Base-by-base conservation (phyloP, 2,329 filamentous ascomycete species). In the Magnaporthiopsis rhizophila region DNA sequence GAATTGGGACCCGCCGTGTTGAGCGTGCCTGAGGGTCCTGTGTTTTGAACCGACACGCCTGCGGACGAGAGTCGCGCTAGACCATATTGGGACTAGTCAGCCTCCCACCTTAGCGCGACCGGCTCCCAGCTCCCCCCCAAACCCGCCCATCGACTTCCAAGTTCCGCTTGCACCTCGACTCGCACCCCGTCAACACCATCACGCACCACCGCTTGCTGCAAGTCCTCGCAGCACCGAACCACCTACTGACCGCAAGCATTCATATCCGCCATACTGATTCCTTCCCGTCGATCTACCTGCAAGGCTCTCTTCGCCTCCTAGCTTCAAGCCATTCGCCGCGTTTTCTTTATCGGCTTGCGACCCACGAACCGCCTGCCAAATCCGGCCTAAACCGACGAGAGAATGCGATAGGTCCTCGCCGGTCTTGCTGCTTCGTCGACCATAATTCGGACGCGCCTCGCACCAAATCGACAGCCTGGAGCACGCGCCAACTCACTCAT, bases 121-220 rank as follows among this genome's bases (percentile, higher is more conserved):
- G 45, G 45, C 34, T 32, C 62, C 58, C 62, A 64, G 62, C 62
- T 64, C 57, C 57, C 57, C 62, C 26, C 36, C 62, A 53, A 58
- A 45, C 53, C 56, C 13, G 30, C 45, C 24, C 45, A 45, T 45
- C 18, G 15, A 15, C 38, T 45, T 36, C 28, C 57, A 26, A 18
- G 24, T 21, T 57, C 36, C 34, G 34, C 34, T 7, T 36, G 30
- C n/a, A 28, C 56, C 45, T n/a, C 45, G 45, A 53, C 45, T 53
- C 57, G 24, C 21, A 60, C 32, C 58, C 28, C 62, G 50, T 63
- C 62, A 58, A 58, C 56, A 34, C 30, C 61, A 21, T 62, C 32
- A 6, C 30, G 28, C 45, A 21, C 36, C 5, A 24, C 34, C 26
- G n/a, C 12, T 9, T 36, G 36, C 56, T 36, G n/a, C n/a, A 50